Conservation (phyloP, 2,329 filamentous ascomycete genomes). For the Chaetomium sp. region DNA sequence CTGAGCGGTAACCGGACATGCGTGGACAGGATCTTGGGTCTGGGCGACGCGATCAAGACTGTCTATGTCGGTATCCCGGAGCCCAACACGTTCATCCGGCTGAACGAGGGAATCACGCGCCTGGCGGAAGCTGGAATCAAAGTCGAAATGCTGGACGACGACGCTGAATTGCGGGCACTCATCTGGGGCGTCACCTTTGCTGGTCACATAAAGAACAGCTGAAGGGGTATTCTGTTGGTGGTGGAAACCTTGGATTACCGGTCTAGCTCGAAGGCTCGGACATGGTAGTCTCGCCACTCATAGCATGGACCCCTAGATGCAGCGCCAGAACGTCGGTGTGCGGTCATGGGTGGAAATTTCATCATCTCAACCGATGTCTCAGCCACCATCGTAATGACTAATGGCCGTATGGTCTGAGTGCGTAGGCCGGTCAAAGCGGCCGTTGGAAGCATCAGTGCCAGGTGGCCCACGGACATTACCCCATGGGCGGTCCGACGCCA, state of each 20-base stretch:
- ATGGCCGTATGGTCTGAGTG: not conserved
- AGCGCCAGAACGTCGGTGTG: not conserved
- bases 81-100: not conserved
- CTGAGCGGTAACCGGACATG: not conserved
- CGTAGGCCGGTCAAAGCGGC: too few species aligned
- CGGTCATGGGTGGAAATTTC: not conserved
- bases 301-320: not conserved
- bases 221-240: not conserved
- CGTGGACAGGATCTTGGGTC: not conserved
- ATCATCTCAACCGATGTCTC: not conserved
- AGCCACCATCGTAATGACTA: not conserved
- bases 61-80: not conserved
- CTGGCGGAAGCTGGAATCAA: not conserved
- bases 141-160: not conserved
- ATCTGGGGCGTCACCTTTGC: not conserved
- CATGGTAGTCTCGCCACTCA: conserved; percentile 35
- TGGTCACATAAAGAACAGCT: not conserved
- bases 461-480: not conserved
- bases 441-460: not conserved
- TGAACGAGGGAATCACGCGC: not conserved
- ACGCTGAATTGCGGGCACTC: not conserved
- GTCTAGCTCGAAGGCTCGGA: too few species aligned
- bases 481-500: conserved; percentile 13
- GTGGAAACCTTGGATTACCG: not conserved
- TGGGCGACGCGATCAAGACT: not conserved